Base-by-base conservation (phyloP, 805 yeast genomes). In the Candida cerambycidarum region DNA sequence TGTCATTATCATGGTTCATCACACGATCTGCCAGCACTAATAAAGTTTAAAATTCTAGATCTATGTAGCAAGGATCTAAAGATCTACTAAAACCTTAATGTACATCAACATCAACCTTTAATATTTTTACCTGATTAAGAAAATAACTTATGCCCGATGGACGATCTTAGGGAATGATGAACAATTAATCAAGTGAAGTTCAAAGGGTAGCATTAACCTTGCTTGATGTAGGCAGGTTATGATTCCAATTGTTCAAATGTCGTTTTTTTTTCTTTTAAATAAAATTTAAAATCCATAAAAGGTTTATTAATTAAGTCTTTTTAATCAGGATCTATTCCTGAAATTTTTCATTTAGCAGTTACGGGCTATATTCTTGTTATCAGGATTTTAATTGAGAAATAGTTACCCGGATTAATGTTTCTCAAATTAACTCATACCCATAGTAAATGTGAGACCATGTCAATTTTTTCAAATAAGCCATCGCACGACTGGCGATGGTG, bases 221-320 rank as follows among this genome's bases (percentile, higher is more conserved):
- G 33, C 5, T 32, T 13, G 15, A n/a, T 18, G 35, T 32, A 32
- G 21, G 21, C 11, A n/a, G 33, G 33, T 30, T 30, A 30, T 30
- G 33, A 30, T 25, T 11, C 16, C 16, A 13, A 30, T 32, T 32
- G 35, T 32, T 18, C 5, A 25, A 18, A 32, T 32, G 35, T 32
- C 35, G 35, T 17, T 4, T 6, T 5, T 17, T 16, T 12, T 9
- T n/a, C n/a, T n/a, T n/a, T n/a, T n/a, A n/a, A n/a, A n/a, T n/a
- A n/a, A n/a, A n/a, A n/a, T n/a, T n/a, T n/a, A n/a, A n/a, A n/a
- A 3, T 31, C 33, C 33, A 10, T 16, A 32, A 18, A 32, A 25
- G 35, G 35, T 32, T 32, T 32, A 18, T 17, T 31, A 31, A 31
- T 31, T 31, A 32, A 12, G 25, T 17, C 35, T 32, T 13, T 32